These are phyloP conservation scores for Pyricularia sp. DNA, from an alignment of 2,329 filamentous ascomycete species.

Conservation along the genomic window DNA sequence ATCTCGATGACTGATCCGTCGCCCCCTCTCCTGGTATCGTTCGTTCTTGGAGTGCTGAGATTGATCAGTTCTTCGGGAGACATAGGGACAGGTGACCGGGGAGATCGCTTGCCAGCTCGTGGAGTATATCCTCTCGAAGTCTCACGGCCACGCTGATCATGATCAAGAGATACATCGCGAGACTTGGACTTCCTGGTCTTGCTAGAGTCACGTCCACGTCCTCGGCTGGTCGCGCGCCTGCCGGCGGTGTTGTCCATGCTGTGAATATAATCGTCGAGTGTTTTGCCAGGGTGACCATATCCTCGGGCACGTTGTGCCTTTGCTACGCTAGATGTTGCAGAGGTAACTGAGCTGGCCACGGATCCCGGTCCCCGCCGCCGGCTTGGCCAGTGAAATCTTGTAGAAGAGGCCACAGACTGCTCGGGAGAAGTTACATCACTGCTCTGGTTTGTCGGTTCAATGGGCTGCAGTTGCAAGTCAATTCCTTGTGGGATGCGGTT, in stretches of 20 bases:
- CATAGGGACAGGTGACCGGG: conserved; percentile 89
- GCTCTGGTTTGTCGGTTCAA: conserved; percentile 32
- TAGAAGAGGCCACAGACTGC: conserved; percentile 42
- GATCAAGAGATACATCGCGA: conserved; percentile 58
- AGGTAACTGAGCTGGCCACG: conserved; percentile 47
- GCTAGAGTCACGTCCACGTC: conserved; percentile 36
- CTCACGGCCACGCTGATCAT: conserved; percentile 57
- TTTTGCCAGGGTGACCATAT: conserved; percentile 40
- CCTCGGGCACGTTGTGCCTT: conserved; percentile 32
- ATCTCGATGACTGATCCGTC: conserved; percentile 16
- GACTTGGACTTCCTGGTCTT: conserved; percentile 36
- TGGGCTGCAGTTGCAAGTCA: conserved; percentile 53
- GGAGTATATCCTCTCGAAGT: conserved; percentile 53
- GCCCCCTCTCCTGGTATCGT: conserved; percentile 12
- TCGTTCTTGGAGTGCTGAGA: conserved; percentile 38
- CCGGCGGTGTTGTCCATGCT: conserved; percentile 69
- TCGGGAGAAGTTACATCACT: conserved; percentile 46
- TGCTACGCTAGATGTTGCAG: conserved; percentile 42
- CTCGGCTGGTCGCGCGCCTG: conserved; percentile 44
- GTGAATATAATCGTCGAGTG: conserved; percentile 76
- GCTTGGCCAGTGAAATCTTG: conserved; percentile 45
- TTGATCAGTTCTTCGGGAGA: conserved; percentile 76
- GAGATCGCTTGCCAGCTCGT: conserved; percentile 72
- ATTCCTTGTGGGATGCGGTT: conserved; percentile 68
- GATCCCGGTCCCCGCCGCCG: conserved; percentile 46